Conservation (phyloP, 805 yeast species). For the Candida adriatica region DNA sequence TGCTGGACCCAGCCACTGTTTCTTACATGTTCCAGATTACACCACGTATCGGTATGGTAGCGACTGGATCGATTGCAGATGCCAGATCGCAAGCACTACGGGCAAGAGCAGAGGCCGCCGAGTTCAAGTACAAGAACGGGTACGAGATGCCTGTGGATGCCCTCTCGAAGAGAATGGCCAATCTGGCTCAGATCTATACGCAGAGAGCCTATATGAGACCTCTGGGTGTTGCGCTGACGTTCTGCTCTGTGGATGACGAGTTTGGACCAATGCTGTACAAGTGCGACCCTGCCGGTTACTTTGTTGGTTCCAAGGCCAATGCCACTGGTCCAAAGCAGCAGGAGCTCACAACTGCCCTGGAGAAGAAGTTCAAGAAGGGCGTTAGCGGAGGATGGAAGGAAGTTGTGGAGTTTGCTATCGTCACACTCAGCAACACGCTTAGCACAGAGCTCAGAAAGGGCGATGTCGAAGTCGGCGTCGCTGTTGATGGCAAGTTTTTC, state of each 20-base stretch:
- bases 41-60: constrained; percentile 76
- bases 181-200: constrained; percentile 89
- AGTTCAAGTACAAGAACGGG: constrained; percentile 89
- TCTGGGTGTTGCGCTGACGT: constrained; percentile 86
- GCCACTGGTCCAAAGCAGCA: constrained; percentile 98
- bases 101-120: constrained; percentile 94
- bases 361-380: constrained; percentile 76
- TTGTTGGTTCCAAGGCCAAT: constrained; percentile 82
- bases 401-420: constrained; percentile 85
- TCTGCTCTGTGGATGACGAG: constrained; percentile 84
- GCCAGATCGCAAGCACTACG: constrained; percentile 85
- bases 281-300: constrained; percentile 97
- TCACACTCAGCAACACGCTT: constrained; percentile 76
- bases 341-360: constrained; percentile 84
- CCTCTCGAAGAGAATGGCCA: constrained; percentile 91
- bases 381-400: constrained; percentile 81
- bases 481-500: constrained; percentile 63
- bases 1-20: constrained; percentile 82
- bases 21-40: constrained; percentile 82
- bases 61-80: constrained; percentile 95
- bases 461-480: constrained; percentile 91
- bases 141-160: constrained; percentile 96
- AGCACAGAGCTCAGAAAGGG: constrained; percentile 92
- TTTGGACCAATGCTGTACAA: constrained; percentile 85
- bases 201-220: constrained; percentile 99